These are phyloP conservation scores for Gelatoporia subvermispora DNA, from an alignment of 768 basidiomycete genomes.

Conservation along the genomic window DNA sequence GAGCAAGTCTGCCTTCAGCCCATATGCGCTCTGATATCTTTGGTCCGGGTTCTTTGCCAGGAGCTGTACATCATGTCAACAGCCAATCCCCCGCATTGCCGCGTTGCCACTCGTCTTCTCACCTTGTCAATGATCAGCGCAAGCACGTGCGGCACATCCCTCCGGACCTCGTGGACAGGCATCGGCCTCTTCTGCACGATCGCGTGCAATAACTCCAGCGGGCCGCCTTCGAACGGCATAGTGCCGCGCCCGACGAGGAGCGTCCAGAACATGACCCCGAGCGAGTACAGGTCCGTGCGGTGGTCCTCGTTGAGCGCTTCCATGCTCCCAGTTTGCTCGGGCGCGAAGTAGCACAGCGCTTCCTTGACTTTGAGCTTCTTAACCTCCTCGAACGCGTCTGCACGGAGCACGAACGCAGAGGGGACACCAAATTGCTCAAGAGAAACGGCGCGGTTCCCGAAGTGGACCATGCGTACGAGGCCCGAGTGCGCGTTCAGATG, in stretches of 20 bases:
- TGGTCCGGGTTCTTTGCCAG: conserved; percentile 63
- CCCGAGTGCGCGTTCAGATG: conserved; percentile 69
- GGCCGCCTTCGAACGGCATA: conserved; percentile 35
- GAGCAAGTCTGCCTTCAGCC: conserved; percentile 61
- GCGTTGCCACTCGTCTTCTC: conserved; percentile 3
- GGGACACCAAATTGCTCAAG: conserved; percentile 69
- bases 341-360: conserved; percentile 66
- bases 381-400: conserved; percentile 45
- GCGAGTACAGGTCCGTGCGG: conserved; percentile 68
- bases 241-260: conserved; percentile 60
- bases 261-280: conserved; percentile 73
- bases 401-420: conserved; percentile 58
- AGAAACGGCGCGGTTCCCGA: conserved; percentile 69
- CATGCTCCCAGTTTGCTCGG: conserved; percentile 72
- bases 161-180: conserved; percentile 69
- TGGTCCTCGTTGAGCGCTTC: conserved; percentile 71
- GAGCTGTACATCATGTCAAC: conserved; percentile 33
- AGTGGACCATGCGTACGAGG: conserved; percentile 66
- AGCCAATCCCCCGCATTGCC: neutral
- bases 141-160: conserved; percentile 69
- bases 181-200: conserved; percentile 71
- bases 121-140: conserved; percentile 69
- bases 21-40: conserved; percentile 69
- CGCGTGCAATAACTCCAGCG: conserved; percentile 59
- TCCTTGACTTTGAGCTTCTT: conserved; percentile 72